phyloP scores from a whole-genome alignment of 1,139 yeast genomes.

The Pichia sp. region DNA sequence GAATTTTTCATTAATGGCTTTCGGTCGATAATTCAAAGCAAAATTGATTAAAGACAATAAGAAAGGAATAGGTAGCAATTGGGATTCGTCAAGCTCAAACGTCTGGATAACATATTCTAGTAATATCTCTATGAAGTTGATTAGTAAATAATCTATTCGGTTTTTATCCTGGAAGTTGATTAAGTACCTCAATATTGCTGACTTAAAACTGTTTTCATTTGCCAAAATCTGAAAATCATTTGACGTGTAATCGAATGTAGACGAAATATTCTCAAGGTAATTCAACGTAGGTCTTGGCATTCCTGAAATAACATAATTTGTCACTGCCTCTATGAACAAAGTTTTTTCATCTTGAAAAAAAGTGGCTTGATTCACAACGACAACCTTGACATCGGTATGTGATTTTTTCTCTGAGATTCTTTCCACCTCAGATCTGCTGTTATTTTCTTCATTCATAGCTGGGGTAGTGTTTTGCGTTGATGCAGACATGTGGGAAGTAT shows the following conservation, averaged over 20 bases:
- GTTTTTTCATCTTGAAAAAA: constrained; percentile 38
- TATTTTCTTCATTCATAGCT: neutral
- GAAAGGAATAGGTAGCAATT: constrained; percentile 47
- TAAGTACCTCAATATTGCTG: constrained; percentile 34
- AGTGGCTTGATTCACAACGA: constrained; percentile 30
- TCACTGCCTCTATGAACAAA: constrained; percentile 37
- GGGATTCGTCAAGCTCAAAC: constrained; percentile 28
- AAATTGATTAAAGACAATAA: constrained; percentile 50
- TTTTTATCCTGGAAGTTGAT: constrained; percentile 39
- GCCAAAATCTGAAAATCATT: constrained; percentile 34
- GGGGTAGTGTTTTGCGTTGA: constrained; percentile 11
- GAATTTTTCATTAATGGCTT: constrained; percentile 44
- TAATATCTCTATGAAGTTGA: constrained; percentile 40
- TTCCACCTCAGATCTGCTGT: neutral
- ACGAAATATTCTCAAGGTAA: constrained; percentile 45
- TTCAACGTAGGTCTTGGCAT: constrained; percentile 45
- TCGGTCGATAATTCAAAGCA: constrained; percentile 51
- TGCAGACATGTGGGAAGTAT: constrained; percentile 2
- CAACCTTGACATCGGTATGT: constrained; percentile 17
- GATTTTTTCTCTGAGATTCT: neutral
- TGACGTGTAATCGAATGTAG: constrained; percentile 35
- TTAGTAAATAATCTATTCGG: constrained; percentile 43
- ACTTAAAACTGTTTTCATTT: constrained; percentile 31
- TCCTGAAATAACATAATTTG: constrained; percentile 45
- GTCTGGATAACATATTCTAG: constrained; percentile 33